Evolutionary conservation across 2,329 filamentous ascomycete species (phyloP), one percentile per base, ranked within the genome.

Genomic region (Colletotrichum salicis): DNA sequence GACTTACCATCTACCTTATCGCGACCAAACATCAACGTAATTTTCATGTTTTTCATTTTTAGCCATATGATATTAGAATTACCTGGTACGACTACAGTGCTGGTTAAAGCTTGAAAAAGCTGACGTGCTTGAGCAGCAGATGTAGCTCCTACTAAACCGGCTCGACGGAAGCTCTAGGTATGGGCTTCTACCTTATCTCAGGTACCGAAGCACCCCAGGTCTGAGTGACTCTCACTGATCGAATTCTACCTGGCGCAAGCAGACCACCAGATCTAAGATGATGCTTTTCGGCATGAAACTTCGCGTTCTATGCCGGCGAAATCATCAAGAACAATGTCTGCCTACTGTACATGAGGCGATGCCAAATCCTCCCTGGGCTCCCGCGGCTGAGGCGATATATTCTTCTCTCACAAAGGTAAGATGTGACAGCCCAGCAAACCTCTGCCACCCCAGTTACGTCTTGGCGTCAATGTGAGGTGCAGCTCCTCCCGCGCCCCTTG

Each of bases 401-500:
- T 11, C 35, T 56, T 35, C 45, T 19, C 51, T 88, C 85, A 97
- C 68, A 97, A 76, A 31, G 94, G 94, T 75, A 97, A 83, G 74
- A 98, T 89, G 84, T 98, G 95, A 81, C 96, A 99, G 66, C 96
- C 96, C 77, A 99, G 84, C 80, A 97, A 84, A 13, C 96, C 96
- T 81, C 94, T 88, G 35, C 96, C 96, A 75, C 96, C 96, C 96
- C 96, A 99, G 79, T 95, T 87, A 56, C 90, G 89, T 76, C 90
- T 88, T 64, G 96, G 96, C 59, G 87, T 94, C 74, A 99, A 83
- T 74, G 89, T 91, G 77, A 98, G 82, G 69, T 91, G 87, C 70
- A 96, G 81, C 75, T 94, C 88, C 77, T 87, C 85, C 67, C 80
- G 82, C 75, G 77, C 79, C 56, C 79, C 83, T 65, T 80, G 81